Evolutionary conservation across 73 alveolate genomes (phyloP).

Genomic region (Effrenium voratum): DNA sequence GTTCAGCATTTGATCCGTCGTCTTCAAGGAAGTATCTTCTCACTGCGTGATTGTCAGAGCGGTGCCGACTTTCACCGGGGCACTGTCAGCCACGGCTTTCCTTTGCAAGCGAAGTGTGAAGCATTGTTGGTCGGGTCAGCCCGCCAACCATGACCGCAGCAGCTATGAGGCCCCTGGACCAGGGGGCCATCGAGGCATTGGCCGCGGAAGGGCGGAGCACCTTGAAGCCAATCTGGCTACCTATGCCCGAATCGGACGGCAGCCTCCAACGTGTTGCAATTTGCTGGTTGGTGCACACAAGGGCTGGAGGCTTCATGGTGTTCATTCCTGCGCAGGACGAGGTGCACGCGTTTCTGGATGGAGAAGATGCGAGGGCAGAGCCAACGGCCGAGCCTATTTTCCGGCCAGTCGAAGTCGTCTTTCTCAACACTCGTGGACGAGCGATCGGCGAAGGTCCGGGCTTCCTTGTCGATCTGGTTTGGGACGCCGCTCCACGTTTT

Average conservation of each 20-base stretch:
- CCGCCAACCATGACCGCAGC: constrained; percentile 25
- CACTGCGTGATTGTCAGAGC: background rate
- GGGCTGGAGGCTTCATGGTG: background rate
- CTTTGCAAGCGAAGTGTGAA: constrained; percentile 7
- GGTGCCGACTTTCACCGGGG: background rate
- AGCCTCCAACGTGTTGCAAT: background rate
- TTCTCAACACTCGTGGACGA: background rate
- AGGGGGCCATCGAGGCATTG: background rate
- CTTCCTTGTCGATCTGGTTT: background rate
- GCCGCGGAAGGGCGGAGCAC: no score
- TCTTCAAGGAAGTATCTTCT: background rate
- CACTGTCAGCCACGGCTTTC: background rate
- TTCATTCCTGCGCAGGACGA: background rate
- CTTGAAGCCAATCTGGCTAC: background rate
- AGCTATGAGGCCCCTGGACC: background rate
- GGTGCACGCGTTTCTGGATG: background rate
- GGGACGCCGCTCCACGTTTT: background rate
- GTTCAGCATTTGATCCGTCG: background rate
- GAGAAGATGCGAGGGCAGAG: no score
- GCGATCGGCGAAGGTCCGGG: background rate
- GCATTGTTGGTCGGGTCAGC: constrained; percentile 17
- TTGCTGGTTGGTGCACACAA: background rate
- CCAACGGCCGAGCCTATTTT: no score
- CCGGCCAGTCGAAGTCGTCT: background rate
- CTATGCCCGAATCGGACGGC: background rate